These are phyloP conservation scores for Cutaneotrichosporon spelunceum DNA, from an alignment of 1,284 basidiomycete genomes.

Conservation along the genomic window DNA sequence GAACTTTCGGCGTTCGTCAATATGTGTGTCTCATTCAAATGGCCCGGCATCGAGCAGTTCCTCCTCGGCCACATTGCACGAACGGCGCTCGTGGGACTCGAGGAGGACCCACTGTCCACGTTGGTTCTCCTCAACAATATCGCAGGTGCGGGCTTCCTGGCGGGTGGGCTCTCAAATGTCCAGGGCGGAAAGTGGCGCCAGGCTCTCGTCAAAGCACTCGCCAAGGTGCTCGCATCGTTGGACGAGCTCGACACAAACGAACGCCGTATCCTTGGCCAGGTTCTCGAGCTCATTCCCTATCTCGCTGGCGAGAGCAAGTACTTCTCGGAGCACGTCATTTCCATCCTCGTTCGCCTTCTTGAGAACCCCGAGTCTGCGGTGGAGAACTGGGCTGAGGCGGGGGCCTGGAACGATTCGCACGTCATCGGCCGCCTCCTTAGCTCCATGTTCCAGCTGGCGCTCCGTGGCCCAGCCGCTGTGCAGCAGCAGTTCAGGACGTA, in stretches of 20 bases:
- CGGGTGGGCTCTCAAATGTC: slow-evolving; percentile 46
- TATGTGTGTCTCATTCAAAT: slow-evolving; percentile 44
- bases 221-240: slow-evolving; percentile 7
- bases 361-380: slow-evolving; percentile 7
- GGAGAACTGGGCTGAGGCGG: slow-evolving; percentile 27
- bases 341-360: slow-evolving; percentile 18
- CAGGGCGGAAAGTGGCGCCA: slow-evolving; percentile 50
- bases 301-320: slow-evolving; percentile 29
- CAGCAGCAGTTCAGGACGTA: slow-evolving; percentile 24
- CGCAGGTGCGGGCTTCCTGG: slow-evolving; percentile 41
- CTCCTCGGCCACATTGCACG: slow-evolving; percentile 37
- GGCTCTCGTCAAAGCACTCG: slow-evolving; percentile 32
- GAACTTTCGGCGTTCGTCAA: slow-evolving; percentile 46
- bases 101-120: slow-evolving; percentile 38
- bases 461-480: slow-evolving; percentile 39
- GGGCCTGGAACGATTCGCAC: slow-evolving; percentile 42
- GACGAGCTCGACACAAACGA: slow-evolving; percentile 14
- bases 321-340: slow-evolving; percentile 27
- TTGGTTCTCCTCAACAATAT: slow-evolving; percentile 48
- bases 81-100: slow-evolving; percentile 32
- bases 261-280: slow-evolving; percentile 33
- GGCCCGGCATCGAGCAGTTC: slow-evolving; percentile 52
- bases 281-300: slow-evolving; percentile 35
- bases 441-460: slow-evolving; percentile 42
- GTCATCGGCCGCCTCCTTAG: slow-evolving; percentile 28